Conservation (phyloP, 2,329 filamentous ascomycete species). For the Colletotrichum endophyticum region DNA sequence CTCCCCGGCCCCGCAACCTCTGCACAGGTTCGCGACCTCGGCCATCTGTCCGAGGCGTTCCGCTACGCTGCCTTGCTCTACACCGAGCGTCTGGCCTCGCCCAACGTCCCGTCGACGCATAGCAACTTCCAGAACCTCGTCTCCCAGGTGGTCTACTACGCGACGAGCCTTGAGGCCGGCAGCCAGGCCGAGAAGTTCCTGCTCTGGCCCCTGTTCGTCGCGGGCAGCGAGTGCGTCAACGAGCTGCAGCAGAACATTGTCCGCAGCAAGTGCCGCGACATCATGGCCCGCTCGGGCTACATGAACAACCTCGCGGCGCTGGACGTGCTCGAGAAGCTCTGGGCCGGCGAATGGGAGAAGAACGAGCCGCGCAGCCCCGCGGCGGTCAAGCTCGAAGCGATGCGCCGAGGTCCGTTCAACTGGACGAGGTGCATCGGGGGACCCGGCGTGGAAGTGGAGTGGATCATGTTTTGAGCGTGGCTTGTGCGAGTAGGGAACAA, state of each 20-base stretch:
- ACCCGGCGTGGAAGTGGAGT: slow-evolving; percentile 63
- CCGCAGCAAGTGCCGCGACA: slow-evolving; percentile 80
- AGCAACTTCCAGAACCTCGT: slow-evolving; percentile 85
- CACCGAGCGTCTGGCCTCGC: slow-evolving; percentile 84
- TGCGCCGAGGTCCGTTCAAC: slow-evolving; percentile 57
- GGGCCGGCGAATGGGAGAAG: slow-evolving; percentile 62
- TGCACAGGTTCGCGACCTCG: slow-evolving; percentile 74
- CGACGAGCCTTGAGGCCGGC: slow-evolving; percentile 76
- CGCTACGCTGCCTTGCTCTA: slow-evolving; percentile 89
- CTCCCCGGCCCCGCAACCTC: slow-evolving; percentile 56
- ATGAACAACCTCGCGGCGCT: slow-evolving; percentile 90
- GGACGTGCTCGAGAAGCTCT: slow-evolving; percentile 84
- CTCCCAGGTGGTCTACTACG: slow-evolving; percentile 81
- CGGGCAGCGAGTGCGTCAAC: slow-evolving; percentile 87
- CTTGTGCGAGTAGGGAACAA: neutral
- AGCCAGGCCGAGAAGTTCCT: slow-evolving; percentile 84
- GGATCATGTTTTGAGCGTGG: slow-evolving; percentile 66
- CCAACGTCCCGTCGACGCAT: slow-evolving; percentile 73
- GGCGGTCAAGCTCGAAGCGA: slow-evolving; percentile 36
- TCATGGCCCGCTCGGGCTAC: slow-evolving; percentile 88
- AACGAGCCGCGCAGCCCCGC: slow-evolving; percentile 36
- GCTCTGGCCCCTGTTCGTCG: slow-evolving; percentile 91
- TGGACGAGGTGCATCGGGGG: slow-evolving; percentile 64
- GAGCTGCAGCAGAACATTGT: slow-evolving; percentile 80
- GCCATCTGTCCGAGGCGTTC: slow-evolving; percentile 88